Percentiles rank a stretch among this genome's conserved stretches.
phyloP scores from a whole-genome alignment of 2,329 filamentous ascomycete genomes.

The Pseudopyrenochaeta lycopersici region DNA sequence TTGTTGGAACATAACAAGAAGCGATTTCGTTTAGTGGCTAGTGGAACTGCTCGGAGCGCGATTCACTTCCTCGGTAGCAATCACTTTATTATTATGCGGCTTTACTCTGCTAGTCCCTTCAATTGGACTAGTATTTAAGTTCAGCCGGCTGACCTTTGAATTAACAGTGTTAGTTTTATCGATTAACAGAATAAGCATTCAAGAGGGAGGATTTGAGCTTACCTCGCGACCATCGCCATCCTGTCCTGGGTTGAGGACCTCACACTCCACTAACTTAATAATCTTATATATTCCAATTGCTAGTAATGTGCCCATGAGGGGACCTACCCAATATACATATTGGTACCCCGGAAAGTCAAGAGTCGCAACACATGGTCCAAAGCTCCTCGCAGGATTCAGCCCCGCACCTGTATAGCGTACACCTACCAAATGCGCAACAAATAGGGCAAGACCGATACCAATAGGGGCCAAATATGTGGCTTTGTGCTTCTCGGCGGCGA shows the following conservation, averaged over 20 bases:
- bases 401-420: slow-evolving; percentile 56
- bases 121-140: too few species aligned
- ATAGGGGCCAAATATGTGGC: slow-evolving; percentile 76
- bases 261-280: slow-evolving; percentile 52
- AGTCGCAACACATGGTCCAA: slow-evolving; percentile 53
- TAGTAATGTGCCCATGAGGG: slow-evolving; percentile 46
- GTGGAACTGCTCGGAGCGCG: too few species aligned
- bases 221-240: slow-evolving; percentile 50
- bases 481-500: slow-evolving; percentile 77
- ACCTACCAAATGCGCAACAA: slow-evolving; percentile 65
- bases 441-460: slow-evolving; percentile 75
- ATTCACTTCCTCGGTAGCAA: too few species aligned
- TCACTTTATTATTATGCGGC: too few species aligned
- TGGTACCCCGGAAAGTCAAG: slow-evolving; percentile 50
- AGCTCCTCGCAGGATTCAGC: slow-evolving; percentile 53
- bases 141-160: too few species aligned
- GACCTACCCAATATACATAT: slow-evolving; percentile 55
- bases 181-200: too few species aligned
- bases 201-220: too few species aligned
- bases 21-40: too few species aligned
- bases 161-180: too few species aligned
- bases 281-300: slow-evolving; percentile 52
- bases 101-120: too few species aligned
- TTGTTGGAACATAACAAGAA: too few species aligned
- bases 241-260: slow-evolving; percentile 53